Evolutionary conservation across 345 rosid species (phyloP).

Genomic region (Bruguiera parviflora): DNA sequence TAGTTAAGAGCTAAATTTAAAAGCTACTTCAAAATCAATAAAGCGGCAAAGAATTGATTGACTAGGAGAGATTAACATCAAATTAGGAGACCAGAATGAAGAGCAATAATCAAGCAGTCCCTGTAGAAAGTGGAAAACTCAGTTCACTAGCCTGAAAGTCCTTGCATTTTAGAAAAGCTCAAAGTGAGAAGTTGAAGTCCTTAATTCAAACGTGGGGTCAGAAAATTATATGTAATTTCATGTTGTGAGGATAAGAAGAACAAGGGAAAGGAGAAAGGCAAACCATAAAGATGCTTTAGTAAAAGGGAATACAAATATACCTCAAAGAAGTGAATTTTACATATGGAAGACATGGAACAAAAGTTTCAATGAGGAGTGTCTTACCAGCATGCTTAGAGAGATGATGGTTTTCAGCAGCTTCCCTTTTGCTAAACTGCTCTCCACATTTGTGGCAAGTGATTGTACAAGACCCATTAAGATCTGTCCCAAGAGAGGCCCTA

Average conservation of each 20-base stretch:
- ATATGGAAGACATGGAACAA: not conserved
- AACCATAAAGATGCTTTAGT: slow-evolving; percentile 1
- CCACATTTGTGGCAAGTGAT: slow-evolving; percentile 97
- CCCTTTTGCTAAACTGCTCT: slow-evolving; percentile 84
- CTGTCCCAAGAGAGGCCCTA: slow-evolving; percentile 59
- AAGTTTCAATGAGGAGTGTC: not conserved
- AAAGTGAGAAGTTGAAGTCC: slow-evolving; percentile 1
- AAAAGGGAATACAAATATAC: not conserved
- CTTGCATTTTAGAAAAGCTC: slow-evolving; percentile 1
- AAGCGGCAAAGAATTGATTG: not conserved
- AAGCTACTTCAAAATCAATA: slow-evolving; percentile 6
- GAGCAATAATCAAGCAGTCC: not conserved
- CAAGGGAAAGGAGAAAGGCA: slow-evolving; percentile 16
- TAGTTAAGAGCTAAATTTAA: slow-evolving; percentile 12
- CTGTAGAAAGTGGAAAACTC: not conserved
- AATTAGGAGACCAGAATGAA: not conserved
- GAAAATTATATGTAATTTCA: slow-evolving; percentile 5
- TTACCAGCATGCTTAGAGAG: slow-evolving; percentile 97
- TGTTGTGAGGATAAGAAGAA: slow-evolving; percentile 16
- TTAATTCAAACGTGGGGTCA: slow-evolving; percentile 16
- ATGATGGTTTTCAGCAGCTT: slow-evolving; percentile 95
- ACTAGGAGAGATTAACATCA: not conserved
- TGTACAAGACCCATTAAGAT: slow-evolving; percentile 48
- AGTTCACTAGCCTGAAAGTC: not conserved
- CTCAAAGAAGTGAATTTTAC: not conserved